A percentile compares a stretch with the other conserved stretches of the same genome.
These are phyloP conservation scores for Salix udensis DNA, from an alignment of 345 rosid genomes.

Conservation along the genomic window DNA sequence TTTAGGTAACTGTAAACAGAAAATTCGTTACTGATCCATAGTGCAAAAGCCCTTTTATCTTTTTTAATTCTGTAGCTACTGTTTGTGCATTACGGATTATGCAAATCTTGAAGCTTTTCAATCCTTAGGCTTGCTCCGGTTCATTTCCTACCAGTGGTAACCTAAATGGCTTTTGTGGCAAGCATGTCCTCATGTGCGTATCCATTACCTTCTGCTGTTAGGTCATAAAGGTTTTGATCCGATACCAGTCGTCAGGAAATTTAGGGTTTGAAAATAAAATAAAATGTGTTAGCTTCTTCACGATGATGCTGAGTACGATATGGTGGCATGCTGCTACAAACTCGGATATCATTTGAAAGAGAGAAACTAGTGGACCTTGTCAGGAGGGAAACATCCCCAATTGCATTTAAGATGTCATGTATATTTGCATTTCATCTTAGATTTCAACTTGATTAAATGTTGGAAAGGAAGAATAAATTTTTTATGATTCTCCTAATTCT, in stretches of 20 bases:
- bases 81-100: neutral
- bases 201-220: neutral
- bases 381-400: neutral
- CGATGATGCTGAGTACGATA: neutral
- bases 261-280: neutral
- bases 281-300: neutral
- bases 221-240: neutral
- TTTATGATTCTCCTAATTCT: too few relatives aligned
- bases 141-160: neutral
- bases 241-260: neutral
- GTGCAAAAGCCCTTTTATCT: neutral
- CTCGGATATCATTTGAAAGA: neutral
- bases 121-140: neutral
- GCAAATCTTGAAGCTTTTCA: neutral
- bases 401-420: neutral
- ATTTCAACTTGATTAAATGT: too few relatives aligned
- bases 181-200: neutral
- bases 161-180: neutral
- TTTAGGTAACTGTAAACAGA: neutral
- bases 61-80: neutral
- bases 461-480: too few relatives aligned
- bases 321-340: neutral
- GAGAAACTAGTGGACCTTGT: neutral
- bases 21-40: neutral
- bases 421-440: too few relatives aligned